Evolutionary conservation across 148 eudicot species (phyloP), one percentile per base, ranked within the genome.

Genomic region (Gaultheria prostrata): DNA sequence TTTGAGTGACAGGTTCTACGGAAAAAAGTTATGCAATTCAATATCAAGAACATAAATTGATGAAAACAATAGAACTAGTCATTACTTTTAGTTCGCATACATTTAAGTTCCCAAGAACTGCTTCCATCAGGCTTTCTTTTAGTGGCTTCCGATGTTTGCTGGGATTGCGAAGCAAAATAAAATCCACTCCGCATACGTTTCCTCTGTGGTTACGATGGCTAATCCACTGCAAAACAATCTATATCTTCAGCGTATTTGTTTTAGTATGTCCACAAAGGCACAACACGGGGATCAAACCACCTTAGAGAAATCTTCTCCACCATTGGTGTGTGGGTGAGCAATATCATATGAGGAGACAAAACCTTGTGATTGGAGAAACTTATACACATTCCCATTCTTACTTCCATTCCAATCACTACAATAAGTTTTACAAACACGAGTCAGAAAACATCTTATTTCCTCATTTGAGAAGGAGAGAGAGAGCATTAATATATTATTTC

Each of bases 181-280:
- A 91, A 73, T 91, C 93, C 17, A 91, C 93, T 18, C 91, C 93
- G 45, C 93, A 91, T 10, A 88, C 85, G 61, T 91, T 86, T 65
- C 93, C 93, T 83, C 93, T 83, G 84, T 91, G 93, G 76, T 91
- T 91, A 26, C 86, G 91, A 78, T 91, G 93, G 80, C 93, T 91
- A 67, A 91, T 86, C 93, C 93, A 91, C 93, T 91, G 86, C 85
- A 83, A 70, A 30, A 77, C 45, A 51, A 50, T 50, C 21, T 7
- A 28, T 12, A 21, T 3, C 45, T 70, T 84, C 12, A 79, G 69
- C 21, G 45, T 18, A 32, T 39, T 69, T 39, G 18, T 70, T 51
- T 15, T 33, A 20, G 43, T 12, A 21, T 35, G 67, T 7, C 4
- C 4, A 26, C 13, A 24, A 71, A 80, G 1, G 15, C 48, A 54